A percentile compares a stretch with the other conserved stretches of the same genome.
phyloP scores from a whole-genome alignment of 2,329 filamentous ascomycete genomes.

The Esteya vermicola region DNA sequence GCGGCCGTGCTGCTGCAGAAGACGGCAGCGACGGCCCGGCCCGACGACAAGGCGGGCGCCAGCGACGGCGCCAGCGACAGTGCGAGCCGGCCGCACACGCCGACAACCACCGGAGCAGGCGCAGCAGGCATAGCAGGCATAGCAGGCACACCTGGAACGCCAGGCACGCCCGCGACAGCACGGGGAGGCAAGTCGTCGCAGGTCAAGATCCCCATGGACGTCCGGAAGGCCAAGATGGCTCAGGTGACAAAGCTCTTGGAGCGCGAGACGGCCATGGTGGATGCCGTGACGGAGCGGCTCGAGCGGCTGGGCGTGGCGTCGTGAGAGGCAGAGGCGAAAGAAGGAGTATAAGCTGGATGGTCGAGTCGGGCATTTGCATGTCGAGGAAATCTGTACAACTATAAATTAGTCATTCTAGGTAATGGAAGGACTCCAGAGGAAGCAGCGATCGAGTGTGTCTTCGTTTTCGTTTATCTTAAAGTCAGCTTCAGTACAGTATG shows the following conservation, averaged over 20 bases:
- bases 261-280: conserved; percentile 52
- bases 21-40: conserved; percentile 12
- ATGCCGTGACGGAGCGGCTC: conserved; percentile 48
- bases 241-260: conserved; percentile 51
- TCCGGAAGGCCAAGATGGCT: conserved; percentile 47
- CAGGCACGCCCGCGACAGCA: neutral
- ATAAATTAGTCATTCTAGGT: too few species aligned
- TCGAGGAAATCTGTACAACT: too few species aligned
- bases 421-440: too few species aligned
- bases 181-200: conserved; percentile 20
- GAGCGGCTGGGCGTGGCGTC: conserved; percentile 32
- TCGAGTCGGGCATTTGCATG: too few species aligned
- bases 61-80: conserved; percentile 12
- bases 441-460: too few species aligned
- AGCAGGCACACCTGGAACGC: neutral
- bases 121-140: neutral
- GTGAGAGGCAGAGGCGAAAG: neutral
- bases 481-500: too few species aligned
- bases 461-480: too few species aligned
- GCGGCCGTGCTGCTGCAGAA: conserved; percentile 27
- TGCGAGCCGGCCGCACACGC: neutral
- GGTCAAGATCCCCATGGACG: conserved; percentile 41
- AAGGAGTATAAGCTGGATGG: too few species aligned
- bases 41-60: conserved; percentile 14
- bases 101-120: conserved; percentile 6